These are phyloP conservation scores for Phenoliferia sp. DNA, from an alignment of 1,284 basidiomycete genomes.

Conservation along the genomic window DNA sequence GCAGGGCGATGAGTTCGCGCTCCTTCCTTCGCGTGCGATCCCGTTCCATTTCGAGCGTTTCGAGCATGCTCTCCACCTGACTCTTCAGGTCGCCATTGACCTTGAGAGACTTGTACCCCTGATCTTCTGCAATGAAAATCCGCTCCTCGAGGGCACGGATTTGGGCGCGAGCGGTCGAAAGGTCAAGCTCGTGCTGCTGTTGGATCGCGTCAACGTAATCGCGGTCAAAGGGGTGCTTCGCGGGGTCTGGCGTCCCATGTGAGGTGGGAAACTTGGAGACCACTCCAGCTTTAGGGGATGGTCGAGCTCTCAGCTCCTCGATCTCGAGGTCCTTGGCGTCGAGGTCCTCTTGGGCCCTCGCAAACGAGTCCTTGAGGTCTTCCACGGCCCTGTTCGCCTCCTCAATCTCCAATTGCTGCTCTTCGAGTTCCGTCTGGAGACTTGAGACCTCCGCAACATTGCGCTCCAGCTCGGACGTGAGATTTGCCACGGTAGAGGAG, in stretches of 20 bases:
- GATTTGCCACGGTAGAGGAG: neutral
- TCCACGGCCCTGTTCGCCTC: constrained; percentile 19
- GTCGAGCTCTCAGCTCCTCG: neutral
- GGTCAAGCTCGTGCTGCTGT: constrained; percentile 30
- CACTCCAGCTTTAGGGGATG: neutral
- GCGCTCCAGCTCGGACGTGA: constrained; percentile 18
- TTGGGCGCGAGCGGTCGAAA: constrained; percentile 24
- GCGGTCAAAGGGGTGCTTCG: constrained; percentile 6
- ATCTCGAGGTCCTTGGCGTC: constrained; percentile 13
- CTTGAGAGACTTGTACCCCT: constrained; percentile 24
- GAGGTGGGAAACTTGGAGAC: neutral
- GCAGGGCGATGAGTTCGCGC: neutral
- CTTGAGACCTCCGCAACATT: constrained; percentile 17
- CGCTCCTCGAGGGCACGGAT: constrained; percentile 32
- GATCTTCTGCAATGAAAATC: constrained; percentile 22
- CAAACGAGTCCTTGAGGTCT: constrained; percentile 20
- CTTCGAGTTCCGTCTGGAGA: constrained; percentile 20
- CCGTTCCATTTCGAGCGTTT: constrained; percentile 22
- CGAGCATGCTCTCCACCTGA: constrained; percentile 27
- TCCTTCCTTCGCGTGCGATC: constrained; percentile 6
- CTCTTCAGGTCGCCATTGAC: constrained; percentile 30
- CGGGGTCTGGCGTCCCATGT: neutral
- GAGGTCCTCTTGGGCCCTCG: constrained; percentile 9
- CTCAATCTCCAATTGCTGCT: neutral
- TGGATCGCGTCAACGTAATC: constrained; percentile 23